Conservation (phyloP, 2,329 filamentous ascomycete species). For the Onygena corvina region DNA sequence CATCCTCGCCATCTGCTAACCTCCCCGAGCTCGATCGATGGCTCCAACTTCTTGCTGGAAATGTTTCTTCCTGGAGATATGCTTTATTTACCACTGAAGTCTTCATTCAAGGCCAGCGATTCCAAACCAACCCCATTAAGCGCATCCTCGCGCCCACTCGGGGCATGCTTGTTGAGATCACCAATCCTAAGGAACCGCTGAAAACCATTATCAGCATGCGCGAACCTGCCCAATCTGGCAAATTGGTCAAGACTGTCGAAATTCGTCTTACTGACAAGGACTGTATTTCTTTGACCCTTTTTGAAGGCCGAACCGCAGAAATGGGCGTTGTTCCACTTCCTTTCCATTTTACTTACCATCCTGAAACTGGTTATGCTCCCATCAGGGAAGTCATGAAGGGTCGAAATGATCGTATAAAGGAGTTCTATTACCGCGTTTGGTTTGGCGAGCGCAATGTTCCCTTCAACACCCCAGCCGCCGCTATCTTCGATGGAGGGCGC, state of each 20-base stretch:
- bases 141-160: slow-evolving; percentile 77
- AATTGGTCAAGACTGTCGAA: slow-evolving; percentile 79
- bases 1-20: slow-evolving; percentile 57
- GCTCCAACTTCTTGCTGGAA: slow-evolving; percentile 77
- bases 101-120: slow-evolving; percentile 88
- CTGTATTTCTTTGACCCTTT: slow-evolving; percentile 77
- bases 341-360: slow-evolving; percentile 83
- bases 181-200: slow-evolving; percentile 64
- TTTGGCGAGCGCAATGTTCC: slow-evolving; percentile 78
- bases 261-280: slow-evolving; percentile 62
- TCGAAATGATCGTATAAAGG: slow-evolving; percentile 96
- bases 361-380: slow-evolving; percentile 92
- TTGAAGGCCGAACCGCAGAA: slow-evolving; percentile 82
- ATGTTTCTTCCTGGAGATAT: slow-evolving; percentile 81
- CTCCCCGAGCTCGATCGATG: slow-evolving; percentile 73
- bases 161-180: slow-evolving; percentile 81
- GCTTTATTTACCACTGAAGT: slow-evolving; percentile 89
- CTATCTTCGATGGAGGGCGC: slow-evolving; percentile 79
- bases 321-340: slow-evolving; percentile 71
- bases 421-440: slow-evolving; percentile 98
- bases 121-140: slow-evolving; percentile 91
- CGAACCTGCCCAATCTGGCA: slow-evolving; percentile 75
- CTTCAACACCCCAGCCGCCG: slow-evolving; percentile 72
- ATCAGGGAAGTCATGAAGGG: slow-evolving; percentile 93
- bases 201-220: slow-evolving; percentile 78